Evolutionary conservation across 495 filamentous ascomycete genomes (phyloP).

Genomic region (Hypoxylon rickii): DNA sequence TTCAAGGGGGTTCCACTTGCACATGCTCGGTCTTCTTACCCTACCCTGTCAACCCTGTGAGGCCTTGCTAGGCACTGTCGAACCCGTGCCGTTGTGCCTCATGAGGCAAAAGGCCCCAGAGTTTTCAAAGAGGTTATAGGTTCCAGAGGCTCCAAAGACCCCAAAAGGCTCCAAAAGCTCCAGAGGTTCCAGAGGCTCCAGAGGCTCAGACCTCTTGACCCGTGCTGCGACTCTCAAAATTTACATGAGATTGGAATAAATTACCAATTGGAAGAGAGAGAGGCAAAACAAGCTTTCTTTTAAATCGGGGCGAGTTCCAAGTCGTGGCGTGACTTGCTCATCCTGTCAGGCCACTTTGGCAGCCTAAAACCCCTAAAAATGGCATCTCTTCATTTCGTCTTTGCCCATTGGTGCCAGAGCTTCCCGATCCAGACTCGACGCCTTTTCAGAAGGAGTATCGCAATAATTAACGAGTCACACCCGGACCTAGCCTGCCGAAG

Average conservation of each 20-base stretch:
- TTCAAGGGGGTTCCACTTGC: slow-evolving; percentile 26
- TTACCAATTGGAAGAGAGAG: slow-evolving; percentile 24
- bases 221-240: slow-evolving; percentile 24
- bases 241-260: slow-evolving; percentile 22
- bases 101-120: no score
- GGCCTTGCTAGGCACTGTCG: no score
- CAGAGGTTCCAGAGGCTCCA: not conserved
- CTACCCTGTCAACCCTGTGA: no score
- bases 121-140: no score
- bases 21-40: slow-evolving; percentile 32
- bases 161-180: no score
- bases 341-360: slow-evolving; percentile 35
- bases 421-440: slow-evolving; percentile 31
- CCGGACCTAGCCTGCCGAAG: slow-evolving; percentile 30
- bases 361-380: slow-evolving; percentile 37
- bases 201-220: not conserved
- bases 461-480: slow-evolving; percentile 28
- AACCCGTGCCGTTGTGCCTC: no score
- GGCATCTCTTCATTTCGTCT: slow-evolving; percentile 24
- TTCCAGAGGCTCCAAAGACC: no score
- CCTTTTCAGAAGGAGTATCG: slow-evolving; percentile 26
- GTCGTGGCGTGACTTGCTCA: slow-evolving; percentile 31
- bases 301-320: slow-evolving; percentile 27
- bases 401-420: slow-evolving; percentile 32
- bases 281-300: slow-evolving; percentile 32